A percentile compares a stretch with the other conserved stretches of the same genome.
Evolutionary conservation across 352 stramenopile genomes (phyloP).

Genomic region (Phytophthora quininea): DNA sequence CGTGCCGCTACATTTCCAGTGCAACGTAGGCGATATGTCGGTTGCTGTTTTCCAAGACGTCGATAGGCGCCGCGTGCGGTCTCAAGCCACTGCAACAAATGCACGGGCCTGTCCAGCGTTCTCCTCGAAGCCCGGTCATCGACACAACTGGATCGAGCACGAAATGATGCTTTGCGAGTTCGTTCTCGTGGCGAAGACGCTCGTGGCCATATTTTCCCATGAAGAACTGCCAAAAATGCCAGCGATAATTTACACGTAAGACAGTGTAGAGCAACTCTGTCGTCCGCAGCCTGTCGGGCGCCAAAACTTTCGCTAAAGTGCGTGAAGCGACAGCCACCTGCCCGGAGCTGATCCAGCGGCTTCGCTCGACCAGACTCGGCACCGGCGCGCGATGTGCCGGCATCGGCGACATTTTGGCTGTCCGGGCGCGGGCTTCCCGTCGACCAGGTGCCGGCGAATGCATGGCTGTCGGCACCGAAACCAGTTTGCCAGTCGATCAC

Average conservation of each 20-base stretch:
- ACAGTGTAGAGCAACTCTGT: too few relatives aligned
- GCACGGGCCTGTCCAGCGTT: neutral
- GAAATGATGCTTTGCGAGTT: neutral
- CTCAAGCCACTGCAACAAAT: neutral
- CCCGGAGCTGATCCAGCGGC: neutral
- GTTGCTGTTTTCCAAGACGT: too few relatives aligned
- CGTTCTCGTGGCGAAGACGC: neutral
- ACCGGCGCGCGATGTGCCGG: neutral
- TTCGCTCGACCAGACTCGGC: constrained; percentile 22
- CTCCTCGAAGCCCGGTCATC: neutral
- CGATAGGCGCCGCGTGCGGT: too few relatives aligned
- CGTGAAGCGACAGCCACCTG: neutral
- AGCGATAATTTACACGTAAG: too few relatives aligned
- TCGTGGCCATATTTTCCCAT: too few relatives aligned
- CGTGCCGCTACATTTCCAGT: too few relatives aligned
- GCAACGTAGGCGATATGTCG: too few relatives aligned
- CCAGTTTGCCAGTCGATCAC: neutral
- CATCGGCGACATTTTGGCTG: constrained; percentile 22
- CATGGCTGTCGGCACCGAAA: constrained; percentile 8
- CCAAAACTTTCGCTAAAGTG: neutral
- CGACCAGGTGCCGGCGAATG: constrained; percentile 20
- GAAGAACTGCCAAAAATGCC: too few relatives aligned
- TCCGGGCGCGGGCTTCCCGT: constrained; percentile 16
- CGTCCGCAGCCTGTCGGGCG: neutral
- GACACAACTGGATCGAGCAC: neutral